Evolutionary conservation across 305 asterid genomes (phyloP), one percentile per base, ranked within the genome.

Genomic region (Fraxinus paxiana): DNA sequence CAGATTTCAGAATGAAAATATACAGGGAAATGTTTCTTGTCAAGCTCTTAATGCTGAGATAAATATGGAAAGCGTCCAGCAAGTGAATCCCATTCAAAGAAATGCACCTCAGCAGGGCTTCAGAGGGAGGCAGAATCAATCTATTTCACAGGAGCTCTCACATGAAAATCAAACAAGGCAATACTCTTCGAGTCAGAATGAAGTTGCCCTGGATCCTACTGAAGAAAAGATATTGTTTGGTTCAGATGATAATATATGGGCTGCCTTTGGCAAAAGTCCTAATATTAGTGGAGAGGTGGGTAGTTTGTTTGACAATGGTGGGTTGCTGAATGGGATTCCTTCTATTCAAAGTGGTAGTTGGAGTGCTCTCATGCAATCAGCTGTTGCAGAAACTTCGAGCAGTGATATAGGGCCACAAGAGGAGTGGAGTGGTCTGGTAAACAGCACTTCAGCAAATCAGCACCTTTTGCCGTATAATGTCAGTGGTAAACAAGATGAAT

Each of bases 331-430:
- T 88, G 92, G 90, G 26, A 54, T 84, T 71, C 85, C 94, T 73
- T 89, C 97, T 69, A 78, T 89, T 83, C 96, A 89, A 86, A 87
- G 93, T 87, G 97, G 97, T 79, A 88, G 97, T 84, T 93, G 97
- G 97, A 92, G 97, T 87, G 97, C 97, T 84, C 92, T 93, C 59
- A 93, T 93, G 97, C 97, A 93, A 83, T 92, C 97, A 84, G 97
- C 97, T 61, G 95, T 92, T 76, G 97, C 94, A 76, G 97, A 93
- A 92, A 88, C 93, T 73, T 87, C 97, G 75, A 86, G 93, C 78
- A 82, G 82, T 76, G 95, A 90, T 87, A 31, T 86, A 77, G 86
- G 89, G 79, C 85, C 88, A 78, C 94, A 88, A 76, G 95, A 92
- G 85, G 97, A 88, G 85, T 88, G 92, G 97, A 89, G 89, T 87